phyloP scores from a whole-genome alignment of 2,329 filamentous ascomycete genomes.

The Epichloe aotearoae region DNA sequence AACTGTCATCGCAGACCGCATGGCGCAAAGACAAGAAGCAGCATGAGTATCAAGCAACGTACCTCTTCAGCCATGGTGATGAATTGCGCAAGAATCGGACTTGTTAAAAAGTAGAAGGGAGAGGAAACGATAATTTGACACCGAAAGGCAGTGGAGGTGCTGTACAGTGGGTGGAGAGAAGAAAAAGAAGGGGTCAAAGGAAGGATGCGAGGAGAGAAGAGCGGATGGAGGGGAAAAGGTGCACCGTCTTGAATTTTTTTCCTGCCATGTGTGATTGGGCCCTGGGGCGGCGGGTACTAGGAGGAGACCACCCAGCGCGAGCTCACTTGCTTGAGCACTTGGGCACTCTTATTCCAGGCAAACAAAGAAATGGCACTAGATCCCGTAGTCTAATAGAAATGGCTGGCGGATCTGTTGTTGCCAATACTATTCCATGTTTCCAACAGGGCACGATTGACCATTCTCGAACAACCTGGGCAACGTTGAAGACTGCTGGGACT shows the following conservation, averaged over 20 bases:
- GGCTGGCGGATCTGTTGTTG: too few species aligned
- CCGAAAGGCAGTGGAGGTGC: constrained; percentile 10
- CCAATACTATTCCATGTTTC: too few species aligned
- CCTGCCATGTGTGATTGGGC: constrained; percentile 24
- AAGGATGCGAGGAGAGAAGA: constrained; percentile 16
- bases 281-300: constrained; percentile 9
- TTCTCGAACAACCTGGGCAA: too few species aligned
- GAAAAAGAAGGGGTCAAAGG: constrained; percentile 6
- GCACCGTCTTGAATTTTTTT: constrained; percentile 23
- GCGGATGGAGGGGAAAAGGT: constrained; percentile 14
- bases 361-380: neutral
- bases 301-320: constrained; percentile 1
- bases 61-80: constrained; percentile 48
- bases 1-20: constrained; percentile 14
- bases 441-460: too few species aligned
- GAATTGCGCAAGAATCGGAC: constrained; percentile 25
- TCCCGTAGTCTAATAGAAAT: too few species aligned
- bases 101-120: constrained; percentile 15
- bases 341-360: neutral
- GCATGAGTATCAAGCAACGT: constrained; percentile 19
- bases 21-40: constrained; percentile 9
- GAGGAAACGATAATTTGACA: constrained; percentile 13
- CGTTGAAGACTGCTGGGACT: too few species aligned
- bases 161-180: constrained; percentile 10
- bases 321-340: neutral